Base-by-base conservation (phyloP, 2,329 filamentous ascomycete species). In the Fusarium stilboides region DNA sequence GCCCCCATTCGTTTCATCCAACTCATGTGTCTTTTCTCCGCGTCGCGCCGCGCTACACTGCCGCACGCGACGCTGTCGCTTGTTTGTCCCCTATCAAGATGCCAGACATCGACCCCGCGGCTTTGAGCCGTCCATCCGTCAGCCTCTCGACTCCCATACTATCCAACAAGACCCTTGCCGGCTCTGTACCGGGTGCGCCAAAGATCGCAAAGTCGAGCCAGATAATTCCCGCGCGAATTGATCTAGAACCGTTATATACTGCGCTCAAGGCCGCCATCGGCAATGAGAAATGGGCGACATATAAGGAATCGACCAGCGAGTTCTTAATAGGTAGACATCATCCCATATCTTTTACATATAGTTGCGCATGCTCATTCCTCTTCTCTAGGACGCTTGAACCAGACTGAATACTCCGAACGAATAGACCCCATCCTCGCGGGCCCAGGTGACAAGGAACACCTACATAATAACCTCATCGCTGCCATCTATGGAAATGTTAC, bases 61-160 rank as follows among this genome's bases (percentile, higher is more conserved):
- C 78, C 78, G 82, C 81, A 81, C 83, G 85, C 85, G 84, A 84
- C 83, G 72, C 71, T 65, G 74, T 73, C 74, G 71, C 70, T 76
- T 71, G 74, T 68, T 68, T 74, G 65, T 68, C 70, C 69, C 67
- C 57, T 65, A 65, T 72, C 75, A 76, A 74, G 70, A 91, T 91
- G 89, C 88, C 89, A 74, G 89, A 91, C 81, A 91, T 91, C 81
- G 89, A 91, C 83, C 89, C 89, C 75, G 88, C 89, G 82, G 88
- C 89, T 69, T 80, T 91, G 74, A 90, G 88, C 83, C 87, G 88
- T 75, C 86, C 88, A 65, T 80, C 87, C 47, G 78, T 86, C 77
- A 85, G 81, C 78, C 83, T 89, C 57, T 83, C 87, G 45, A 90
- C 88, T 7, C 88, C 89, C 62, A 82, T 88, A 40, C 79, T 91